phyloP scores from a whole-genome alignment of 169 alveolate species.

The Plasmodium sp. region DNA sequence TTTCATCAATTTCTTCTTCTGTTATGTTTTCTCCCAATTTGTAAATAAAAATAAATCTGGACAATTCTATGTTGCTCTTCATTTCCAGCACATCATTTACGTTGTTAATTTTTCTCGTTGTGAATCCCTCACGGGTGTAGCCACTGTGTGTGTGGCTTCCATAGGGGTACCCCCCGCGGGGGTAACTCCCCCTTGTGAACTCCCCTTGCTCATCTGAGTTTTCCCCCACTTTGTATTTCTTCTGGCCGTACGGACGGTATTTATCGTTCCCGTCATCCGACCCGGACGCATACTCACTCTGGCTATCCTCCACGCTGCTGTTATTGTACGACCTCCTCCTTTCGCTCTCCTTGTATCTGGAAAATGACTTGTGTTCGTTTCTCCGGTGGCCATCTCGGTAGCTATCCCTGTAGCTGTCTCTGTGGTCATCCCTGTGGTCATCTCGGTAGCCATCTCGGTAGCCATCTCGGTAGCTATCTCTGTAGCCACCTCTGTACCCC shows the following conservation, averaged over 20 bases:
- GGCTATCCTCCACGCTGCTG: not conserved
- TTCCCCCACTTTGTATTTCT: conserved; percentile 8
- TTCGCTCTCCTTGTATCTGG: not conserved
- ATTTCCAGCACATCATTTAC: conserved; percentile 31
- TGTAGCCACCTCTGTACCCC: not conserved
- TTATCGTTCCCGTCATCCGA: conserved; percentile 2
- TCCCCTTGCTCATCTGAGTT: not conserved
- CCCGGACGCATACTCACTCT: conserved; percentile 26
- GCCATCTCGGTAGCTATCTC: not conserved
- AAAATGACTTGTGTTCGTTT: not conserved
- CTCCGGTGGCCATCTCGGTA: not conserved
- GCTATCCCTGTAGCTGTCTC: not conserved
- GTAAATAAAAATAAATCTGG: conserved; percentile 59
- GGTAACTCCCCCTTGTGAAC: not conserved
- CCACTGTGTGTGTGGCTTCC: not conserved
- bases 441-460: not conserved
- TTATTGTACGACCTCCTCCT: not conserved
- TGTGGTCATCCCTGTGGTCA: not conserved
- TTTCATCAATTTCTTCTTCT: conserved; percentile 81
- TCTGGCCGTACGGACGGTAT: not conserved
- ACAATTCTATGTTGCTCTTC: conserved; percentile 35
- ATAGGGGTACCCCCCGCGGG: not conserved
- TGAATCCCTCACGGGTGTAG: not conserved
- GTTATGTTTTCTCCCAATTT: conserved; percentile 48
- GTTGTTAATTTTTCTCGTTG: not conserved